Conservation (phyloP, 108 stramenopile species). For the Skeletonema tropicum region DNA sequence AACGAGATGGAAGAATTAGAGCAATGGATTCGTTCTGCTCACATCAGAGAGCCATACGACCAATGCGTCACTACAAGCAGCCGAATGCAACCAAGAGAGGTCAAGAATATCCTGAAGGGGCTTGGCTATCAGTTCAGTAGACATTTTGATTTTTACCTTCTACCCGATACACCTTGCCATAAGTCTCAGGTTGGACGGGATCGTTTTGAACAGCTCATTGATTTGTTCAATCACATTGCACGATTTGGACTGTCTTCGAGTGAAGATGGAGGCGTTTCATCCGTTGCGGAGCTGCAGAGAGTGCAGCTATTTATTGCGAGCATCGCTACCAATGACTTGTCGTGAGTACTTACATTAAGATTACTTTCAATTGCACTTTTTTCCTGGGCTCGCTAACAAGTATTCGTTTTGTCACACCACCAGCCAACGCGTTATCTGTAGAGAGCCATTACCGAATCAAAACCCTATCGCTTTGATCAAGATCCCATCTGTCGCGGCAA, state of each 20-base stretch:
- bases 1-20: slow-evolving; percentile 15
- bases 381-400: neutral
- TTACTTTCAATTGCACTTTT: neutral
- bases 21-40: slow-evolving; percentile 38
- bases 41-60: slow-evolving; percentile 8
- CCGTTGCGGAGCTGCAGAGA: slow-evolving; percentile 5
- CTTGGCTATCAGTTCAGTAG: slow-evolving; percentile 35
- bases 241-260: slow-evolving; percentile 28
- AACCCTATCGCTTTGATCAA: neutral
- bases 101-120: slow-evolving; percentile 17
- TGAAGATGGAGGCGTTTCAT: neutral
- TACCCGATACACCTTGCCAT: slow-evolving; percentile 14
- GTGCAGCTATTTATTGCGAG: slow-evolving; percentile 32
- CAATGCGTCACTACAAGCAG: neutral
- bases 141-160: neutral
- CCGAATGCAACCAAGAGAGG: slow-evolving; percentile 8
- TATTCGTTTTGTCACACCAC: neutral
- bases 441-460: neutral
- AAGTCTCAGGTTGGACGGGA: slow-evolving; percentile 19
- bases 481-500: neutral
- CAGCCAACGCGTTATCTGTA: neutral
- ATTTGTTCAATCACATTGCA: slow-evolving; percentile 40
- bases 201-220: slow-evolving; percentile 23
- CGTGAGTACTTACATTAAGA: slow-evolving; percentile 7
- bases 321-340: slow-evolving; percentile 28